Percentiles rank a stretch among this genome's conserved stretches.
phyloP scores from a whole-genome alignment of 768 basidiomycete species.

The Mycena chlorophos region DNA sequence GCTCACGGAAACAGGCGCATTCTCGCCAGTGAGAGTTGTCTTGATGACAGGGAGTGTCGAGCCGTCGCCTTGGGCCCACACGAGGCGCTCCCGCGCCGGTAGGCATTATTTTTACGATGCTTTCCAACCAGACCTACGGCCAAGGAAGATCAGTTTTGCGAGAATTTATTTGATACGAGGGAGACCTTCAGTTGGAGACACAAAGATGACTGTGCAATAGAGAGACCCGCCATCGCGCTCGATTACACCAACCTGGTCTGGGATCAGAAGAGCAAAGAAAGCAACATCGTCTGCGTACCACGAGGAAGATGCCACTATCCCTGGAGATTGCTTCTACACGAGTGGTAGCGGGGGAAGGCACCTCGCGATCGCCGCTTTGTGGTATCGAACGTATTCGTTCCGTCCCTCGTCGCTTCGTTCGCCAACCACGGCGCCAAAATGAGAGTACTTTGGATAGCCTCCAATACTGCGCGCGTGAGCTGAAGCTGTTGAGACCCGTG shows the following conservation, averaged over 20 bases:
- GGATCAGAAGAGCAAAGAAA: neutral
- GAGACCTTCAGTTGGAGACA: constrained; percentile 21
- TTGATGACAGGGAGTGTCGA: constrained; percentile 52
- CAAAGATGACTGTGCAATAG: constrained; percentile 61
- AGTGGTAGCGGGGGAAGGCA: constrained; percentile 52
- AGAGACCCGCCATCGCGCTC: constrained; percentile 61
- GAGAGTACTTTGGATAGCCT: constrained; percentile 61
- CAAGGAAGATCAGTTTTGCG: constrained; percentile 34
- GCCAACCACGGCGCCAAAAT: constrained; percentile 53
- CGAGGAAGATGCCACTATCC: constrained; percentile 45
- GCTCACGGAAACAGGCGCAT: constrained; percentile 24
- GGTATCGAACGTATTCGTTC: constrained; percentile 58
- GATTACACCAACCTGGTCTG: constrained; percentile 51
- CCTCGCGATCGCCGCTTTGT: constrained; percentile 54
- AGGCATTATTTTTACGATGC: constrained; percentile 64
- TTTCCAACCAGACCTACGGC: constrained; percentile 54
- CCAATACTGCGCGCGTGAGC: constrained; percentile 42
- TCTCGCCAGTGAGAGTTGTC: constrained; percentile 34
- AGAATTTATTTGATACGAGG: neutral
- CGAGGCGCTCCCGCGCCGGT: constrained; percentile 58
- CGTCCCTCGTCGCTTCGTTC: constrained; percentile 50
- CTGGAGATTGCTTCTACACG: constrained; percentile 50
- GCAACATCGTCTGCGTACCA: neutral
- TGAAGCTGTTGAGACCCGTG: neutral
- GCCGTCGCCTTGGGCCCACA: constrained; percentile 65